A percentile compares a stretch with the other conserved stretches of the same genome.
Evolutionary conservation across 140 eudicot species (phyloP).

Genomic region (Stevia rebaudiana): DNA sequence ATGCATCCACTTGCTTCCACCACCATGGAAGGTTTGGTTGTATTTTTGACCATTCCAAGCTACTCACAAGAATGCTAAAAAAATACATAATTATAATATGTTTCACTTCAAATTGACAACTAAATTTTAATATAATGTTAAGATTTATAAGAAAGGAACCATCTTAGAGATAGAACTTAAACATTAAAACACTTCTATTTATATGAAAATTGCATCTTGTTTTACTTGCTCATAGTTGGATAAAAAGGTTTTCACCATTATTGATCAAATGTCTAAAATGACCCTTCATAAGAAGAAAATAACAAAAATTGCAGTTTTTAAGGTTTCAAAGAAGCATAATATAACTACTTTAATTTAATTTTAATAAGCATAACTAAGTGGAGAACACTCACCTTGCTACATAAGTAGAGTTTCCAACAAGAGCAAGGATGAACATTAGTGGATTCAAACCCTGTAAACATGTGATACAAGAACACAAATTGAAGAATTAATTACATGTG

Average conservation of each 20-base stretch:
- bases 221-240: too few relatives aligned
- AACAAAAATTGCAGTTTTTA: background rate
- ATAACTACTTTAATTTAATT: background rate
- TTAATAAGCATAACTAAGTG: background rate
- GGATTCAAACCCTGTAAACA: slow-evolving; percentile 92
- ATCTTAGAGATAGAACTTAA: too few relatives aligned
- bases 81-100: background rate
- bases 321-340: too few relatives aligned
- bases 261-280: background rate
- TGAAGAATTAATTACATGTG: too few relatives aligned
- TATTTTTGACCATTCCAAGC: slow-evolving; percentile 73
- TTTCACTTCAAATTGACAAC: too few relatives aligned
- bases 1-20: slow-evolving; percentile 84
- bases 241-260: background rate
- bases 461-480: too few relatives aligned
- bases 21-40: slow-evolving; percentile 73
- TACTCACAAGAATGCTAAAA: slow-evolving; percentile 69
- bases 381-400: slow-evolving; percentile 61
- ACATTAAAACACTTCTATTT: too few relatives aligned
- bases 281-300: too few relatives aligned
- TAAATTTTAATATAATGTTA: too few relatives aligned
- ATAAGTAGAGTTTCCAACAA: slow-evolving; percentile 69
- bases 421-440: slow-evolving; percentile 75
- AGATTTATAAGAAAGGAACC: too few relatives aligned
- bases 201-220: too few relatives aligned